Base-by-base conservation (phyloP, 1,284 basidiomycete genomes). In the Sparassis latifolia region DNA sequence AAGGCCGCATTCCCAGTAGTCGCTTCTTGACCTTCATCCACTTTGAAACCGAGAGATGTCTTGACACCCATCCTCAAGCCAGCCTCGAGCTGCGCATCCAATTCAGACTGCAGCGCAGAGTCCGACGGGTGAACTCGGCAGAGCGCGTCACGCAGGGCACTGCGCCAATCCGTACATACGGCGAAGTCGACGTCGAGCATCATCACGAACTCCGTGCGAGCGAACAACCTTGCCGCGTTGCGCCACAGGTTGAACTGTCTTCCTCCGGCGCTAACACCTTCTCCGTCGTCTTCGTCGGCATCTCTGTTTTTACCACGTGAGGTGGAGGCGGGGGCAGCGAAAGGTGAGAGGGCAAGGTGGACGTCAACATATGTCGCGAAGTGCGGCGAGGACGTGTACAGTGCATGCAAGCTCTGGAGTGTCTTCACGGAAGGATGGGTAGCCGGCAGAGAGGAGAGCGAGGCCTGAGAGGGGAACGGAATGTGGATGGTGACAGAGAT, bases 171-270 rank as follows among this genome's bases (percentile, higher is more conserved):
- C 46, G 91, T 91, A 62, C 88, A 91, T 5, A 89, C 67, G 39
- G 79, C 84, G 65, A 93, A 92, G 64, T 92, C 89, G 53, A 92
- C 84, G 65, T 92, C 90, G 48, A 93, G 79, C 83, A 92, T 89
- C 83, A 92, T 88, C 47, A 92, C 79, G 58, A 80, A 89, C 55
- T 86, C 78, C 4, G 89, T 91, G 10, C 88, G 77, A 2, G 89
- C 84, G 60, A 89, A 89, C 48, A 89, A 72, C 41, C 89, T 79
- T 9, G 90, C 90, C 35, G 83, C 77, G 63, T 92, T 92, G 40
- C 91, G 77, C 87, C 90, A 92, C 39, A 87, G 82, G 66, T 92
- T 92, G 72, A 93, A 86, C 62, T 91, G 81, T 3, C 89, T 76
- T 54, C 86, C 83, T 60, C 65, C 64, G 52, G 66, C 66, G 42